phyloP scores from a whole-genome alignment of 345 rosid genomes.

The Geranium rotundifolium region DNA sequence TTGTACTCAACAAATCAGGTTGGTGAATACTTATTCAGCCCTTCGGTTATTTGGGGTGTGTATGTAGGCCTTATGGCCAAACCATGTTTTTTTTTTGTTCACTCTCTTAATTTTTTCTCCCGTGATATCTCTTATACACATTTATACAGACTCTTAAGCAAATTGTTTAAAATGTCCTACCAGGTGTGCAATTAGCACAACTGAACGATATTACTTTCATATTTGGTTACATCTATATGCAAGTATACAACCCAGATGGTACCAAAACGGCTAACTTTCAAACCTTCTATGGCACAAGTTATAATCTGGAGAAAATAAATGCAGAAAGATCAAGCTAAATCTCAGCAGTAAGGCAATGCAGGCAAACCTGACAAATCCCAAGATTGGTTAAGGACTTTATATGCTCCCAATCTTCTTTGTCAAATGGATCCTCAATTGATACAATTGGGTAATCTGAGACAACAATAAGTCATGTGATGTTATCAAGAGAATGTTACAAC shows the following conservation, averaged over 20 bases:
- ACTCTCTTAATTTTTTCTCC: too few species aligned
- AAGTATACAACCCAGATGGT: background rate
- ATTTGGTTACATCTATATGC: background rate
- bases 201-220: background rate
- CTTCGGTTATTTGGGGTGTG: too few species aligned
- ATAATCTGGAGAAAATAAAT: background rate
- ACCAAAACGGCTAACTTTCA: background rate
- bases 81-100: too few species aligned
- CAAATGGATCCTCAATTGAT: slow-evolving; percentile 94
- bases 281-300: background rate
- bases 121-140: too few species aligned
- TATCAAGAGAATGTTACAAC: background rate
- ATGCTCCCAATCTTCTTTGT: slow-evolving; percentile 98
- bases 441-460: slow-evolving; percentile 66
- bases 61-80: too few species aligned
- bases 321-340: background rate
- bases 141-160: background rate
- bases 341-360: slow-evolving; percentile 4
- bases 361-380: slow-evolving; percentile 85
- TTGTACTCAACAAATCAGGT: too few species aligned
- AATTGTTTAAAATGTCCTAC: background rate
- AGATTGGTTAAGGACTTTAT: slow-evolving; percentile 55
- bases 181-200: background rate
- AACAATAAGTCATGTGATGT: slow-evolving; percentile 6
- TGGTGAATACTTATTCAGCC: too few species aligned